These are phyloP conservation scores for Russula abietina DNA, from an alignment of 768 basidiomycete species.

Conservation along the genomic window DNA sequence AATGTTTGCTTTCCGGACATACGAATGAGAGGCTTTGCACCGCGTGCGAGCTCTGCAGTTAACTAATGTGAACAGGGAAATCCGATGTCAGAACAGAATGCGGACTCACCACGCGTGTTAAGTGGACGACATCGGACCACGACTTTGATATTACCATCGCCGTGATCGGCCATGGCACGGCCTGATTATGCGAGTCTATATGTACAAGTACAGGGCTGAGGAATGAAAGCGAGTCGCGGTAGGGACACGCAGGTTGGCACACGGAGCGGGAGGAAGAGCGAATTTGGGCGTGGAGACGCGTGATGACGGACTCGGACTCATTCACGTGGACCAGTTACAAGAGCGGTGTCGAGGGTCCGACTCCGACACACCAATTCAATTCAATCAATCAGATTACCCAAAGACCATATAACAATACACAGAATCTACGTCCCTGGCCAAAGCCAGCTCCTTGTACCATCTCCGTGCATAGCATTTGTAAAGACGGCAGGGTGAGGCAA, in stretches of 20 bases:
- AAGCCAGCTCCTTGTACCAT: background rate
- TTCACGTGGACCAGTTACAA: background rate
- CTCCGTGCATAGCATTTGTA: background rate
- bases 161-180: slow-evolving; percentile 59
- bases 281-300: slow-evolving; percentile 14
- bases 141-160: slow-evolving; percentile 88
- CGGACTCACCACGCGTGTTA: slow-evolving; percentile 78
- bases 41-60: slow-evolving; percentile 78
- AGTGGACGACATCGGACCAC: slow-evolving; percentile 94
- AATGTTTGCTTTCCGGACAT: slow-evolving; percentile 95
- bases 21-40: slow-evolving; percentile 88
- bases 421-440: background rate
- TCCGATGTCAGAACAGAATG: slow-evolving; percentile 1
- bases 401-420: background rate
- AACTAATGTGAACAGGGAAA: background rate
- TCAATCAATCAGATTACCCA: background rate
- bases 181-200: slow-evolving; percentile 20
- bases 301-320: background rate
- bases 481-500: background rate
- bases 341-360: background rate
- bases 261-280: background rate
- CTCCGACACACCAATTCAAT: background rate
- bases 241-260: background rate
- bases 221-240: background rate
- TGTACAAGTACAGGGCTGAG: slow-evolving; percentile 5